Base-by-base conservation (phyloP, 371 early-diverging fungal genomes). In the Saksenaea oblongispora region DNA sequence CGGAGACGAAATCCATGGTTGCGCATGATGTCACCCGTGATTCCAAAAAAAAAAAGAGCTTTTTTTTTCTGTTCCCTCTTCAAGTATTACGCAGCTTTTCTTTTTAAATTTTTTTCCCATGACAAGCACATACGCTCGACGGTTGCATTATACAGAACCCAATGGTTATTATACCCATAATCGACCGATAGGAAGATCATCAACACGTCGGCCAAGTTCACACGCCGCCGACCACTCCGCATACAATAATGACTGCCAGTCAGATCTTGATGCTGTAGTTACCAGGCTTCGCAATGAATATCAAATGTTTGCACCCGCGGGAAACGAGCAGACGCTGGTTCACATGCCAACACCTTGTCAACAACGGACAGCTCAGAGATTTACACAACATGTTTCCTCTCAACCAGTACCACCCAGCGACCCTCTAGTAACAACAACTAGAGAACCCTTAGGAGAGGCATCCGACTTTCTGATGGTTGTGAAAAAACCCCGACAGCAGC, bases 11-110 rank as follows among this genome's bases (percentile, higher is more conserved):
- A 47, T 26, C 24, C 5, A 47, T 14, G 4, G 51, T 47, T 47
- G 7, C 51, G 51, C 51, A 47, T 47, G 51, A 47, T 47, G 51
- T 47, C 51, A 47, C 51, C 51, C 51, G 51, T 47, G 51, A 47
- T 47, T 22, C 22, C 24, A 22, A 22, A 18, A 47, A 22, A 47
- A 22, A 47, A 22, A n/a, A 22, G 22, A 47, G 51, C 10, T 22
- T 47, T 47, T 47, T 47, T 47, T 47, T 47, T 47, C 11, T 39
- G 5, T 11, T 39, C 39, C 3, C 22, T 54, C 31, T 27, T n/a
- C 44, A 22, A 22, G 17, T 22, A 47, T 22, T 22, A 47, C 51
- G 22, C 18, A 47, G 18, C n/a, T 22, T 47, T 47, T 47, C 22
- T 47, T 22, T 22, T 47, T 22, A 18, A 22, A 8, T 47, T 22